phyloP scores from a whole-genome alignment of 1,139 yeast species.

The Pneumocystis canis region DNA sequence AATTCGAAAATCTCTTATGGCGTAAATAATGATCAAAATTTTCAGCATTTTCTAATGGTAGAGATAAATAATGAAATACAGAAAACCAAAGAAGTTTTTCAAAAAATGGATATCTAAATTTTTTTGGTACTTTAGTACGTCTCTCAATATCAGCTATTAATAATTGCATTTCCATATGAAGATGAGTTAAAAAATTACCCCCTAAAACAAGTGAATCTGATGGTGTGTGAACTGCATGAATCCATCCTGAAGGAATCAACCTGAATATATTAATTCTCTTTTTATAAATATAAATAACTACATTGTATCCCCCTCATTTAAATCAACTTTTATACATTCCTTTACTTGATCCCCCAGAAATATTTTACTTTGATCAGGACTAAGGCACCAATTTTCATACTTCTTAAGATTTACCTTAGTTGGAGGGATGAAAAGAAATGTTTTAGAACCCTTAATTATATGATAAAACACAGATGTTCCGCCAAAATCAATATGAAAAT shows the following conservation, averaged over 20 bases:
- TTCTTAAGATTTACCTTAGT: constrained; percentile 42
- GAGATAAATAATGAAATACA: constrained; percentile 12
- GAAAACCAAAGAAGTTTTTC: constrained; percentile 56
- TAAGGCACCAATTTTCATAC: constrained; percentile 61
- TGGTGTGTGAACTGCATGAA: constrained; percentile 79
- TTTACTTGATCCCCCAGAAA: constrained; percentile 49
- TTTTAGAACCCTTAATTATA: constrained; percentile 54
- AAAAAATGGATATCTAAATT: constrained; percentile 67
- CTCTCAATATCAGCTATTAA: constrained; percentile 48
- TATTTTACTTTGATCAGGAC: constrained; percentile 44
- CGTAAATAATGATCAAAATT: not conserved
- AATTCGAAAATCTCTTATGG: constrained; percentile 1
- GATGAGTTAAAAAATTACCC: constrained; percentile 63
- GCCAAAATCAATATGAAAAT: constrained; percentile 82
- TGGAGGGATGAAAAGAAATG: constrained; percentile 70
- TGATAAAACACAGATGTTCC: constrained; percentile 88
- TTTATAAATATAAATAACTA: not conserved
- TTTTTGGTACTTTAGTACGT: constrained; percentile 55
- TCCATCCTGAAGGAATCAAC: constrained; percentile 85
- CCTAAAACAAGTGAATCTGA: constrained; percentile 70
- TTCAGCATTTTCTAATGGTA: constrained; percentile 5
- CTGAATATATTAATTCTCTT: not conserved
- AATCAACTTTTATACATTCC: constrained; percentile 44
- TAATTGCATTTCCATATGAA: constrained; percentile 49
- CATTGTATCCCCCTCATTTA: constrained; percentile 58